Percentiles rank a stretch among this genome's conserved stretches.
These are phyloP conservation scores for Aspergillus viridinutans DNA, from an alignment of 2,329 filamentous ascomycete species.

Conservation along the genomic window DNA sequence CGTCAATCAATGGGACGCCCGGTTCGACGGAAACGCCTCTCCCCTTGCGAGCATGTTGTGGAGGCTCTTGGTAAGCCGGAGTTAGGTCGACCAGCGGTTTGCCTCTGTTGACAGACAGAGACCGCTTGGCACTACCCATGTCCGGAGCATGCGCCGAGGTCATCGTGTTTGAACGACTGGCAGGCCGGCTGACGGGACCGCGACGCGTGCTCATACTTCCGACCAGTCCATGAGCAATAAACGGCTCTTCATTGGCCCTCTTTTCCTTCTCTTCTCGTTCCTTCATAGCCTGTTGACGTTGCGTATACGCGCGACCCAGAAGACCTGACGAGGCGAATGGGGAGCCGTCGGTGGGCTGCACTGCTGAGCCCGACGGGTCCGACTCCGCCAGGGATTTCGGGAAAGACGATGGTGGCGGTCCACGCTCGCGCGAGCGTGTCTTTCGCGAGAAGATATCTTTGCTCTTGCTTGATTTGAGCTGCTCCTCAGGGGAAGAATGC, in stretches of 20 bases:
- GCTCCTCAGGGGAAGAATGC: constrained; percentile 13
- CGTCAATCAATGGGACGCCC: constrained; percentile 38
- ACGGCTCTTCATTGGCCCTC: constrained; percentile 41
- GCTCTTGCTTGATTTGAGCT: constrained; percentile 9
- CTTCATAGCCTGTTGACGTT: constrained; percentile 38
- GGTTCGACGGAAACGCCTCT: constrained; percentile 42
- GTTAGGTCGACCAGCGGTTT: constrained; percentile 67
- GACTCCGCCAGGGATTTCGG: constrained; percentile 24
- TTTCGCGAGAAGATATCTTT: constrained; percentile 25
- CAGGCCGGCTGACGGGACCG: constrained; percentile 16
- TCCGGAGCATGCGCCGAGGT: constrained; percentile 23
- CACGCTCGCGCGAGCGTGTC: constrained; percentile 26
- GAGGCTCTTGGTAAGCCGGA: constrained; percentile 60
- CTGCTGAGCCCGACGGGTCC: constrained; percentile 8
- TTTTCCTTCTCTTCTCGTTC: constrained; percentile 37
- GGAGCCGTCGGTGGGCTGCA: constrained; percentile 20
- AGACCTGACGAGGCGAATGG: constrained; percentile 36
- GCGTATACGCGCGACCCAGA: constrained; percentile 37
- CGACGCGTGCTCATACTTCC: constrained; percentile 44
- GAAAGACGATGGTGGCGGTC: constrained; percentile 27
- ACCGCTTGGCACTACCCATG: constrained; percentile 37
- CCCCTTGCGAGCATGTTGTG: constrained; percentile 38
- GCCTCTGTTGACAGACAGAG: constrained; percentile 43
- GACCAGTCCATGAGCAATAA: constrained; percentile 51
- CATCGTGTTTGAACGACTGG: constrained; percentile 33